These are phyloP conservation scores for Aspergillus pseudoglaucus DNA, from an alignment of 2,329 filamentous ascomycete species.

Conservation along the genomic window DNA sequence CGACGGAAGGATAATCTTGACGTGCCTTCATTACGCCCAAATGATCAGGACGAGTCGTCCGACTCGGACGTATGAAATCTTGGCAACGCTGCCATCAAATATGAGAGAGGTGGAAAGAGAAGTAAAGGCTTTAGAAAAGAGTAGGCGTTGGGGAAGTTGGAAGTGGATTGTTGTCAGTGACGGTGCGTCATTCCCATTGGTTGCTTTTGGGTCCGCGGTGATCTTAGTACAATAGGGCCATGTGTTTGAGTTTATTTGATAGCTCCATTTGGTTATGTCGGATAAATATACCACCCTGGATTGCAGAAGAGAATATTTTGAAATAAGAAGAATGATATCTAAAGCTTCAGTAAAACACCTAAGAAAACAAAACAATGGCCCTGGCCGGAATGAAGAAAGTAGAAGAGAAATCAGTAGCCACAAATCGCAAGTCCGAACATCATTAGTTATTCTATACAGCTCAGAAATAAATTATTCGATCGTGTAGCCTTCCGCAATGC, in stretches of 20 bases:
- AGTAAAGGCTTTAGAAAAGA: not conserved
- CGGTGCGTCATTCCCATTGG: not conserved
- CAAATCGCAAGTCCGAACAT: constrained; percentile 26
- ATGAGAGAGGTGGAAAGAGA: not conserved
- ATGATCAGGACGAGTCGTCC: constrained; percentile 9
- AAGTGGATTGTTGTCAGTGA: not conserved
- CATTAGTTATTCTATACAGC: constrained; percentile 33
- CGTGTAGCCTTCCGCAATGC: constrained; percentile 38
- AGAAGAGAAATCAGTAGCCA: constrained; percentile 10
- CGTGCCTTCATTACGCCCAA: constrained; percentile 15
- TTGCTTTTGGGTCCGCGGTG: not conserved
- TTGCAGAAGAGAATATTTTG: not conserved
- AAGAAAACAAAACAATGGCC: constrained; percentile 11
- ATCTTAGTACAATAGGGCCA: not conserved
- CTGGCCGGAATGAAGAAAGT: constrained; percentile 12
- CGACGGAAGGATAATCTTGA: constrained; percentile 15
- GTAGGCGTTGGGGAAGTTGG: not conserved
- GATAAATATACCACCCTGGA: not conserved
- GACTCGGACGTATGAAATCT: not conserved
- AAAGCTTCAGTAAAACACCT: not conserved
- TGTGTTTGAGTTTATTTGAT: not conserved
- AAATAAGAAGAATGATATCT: not conserved
- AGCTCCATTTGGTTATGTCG: not conserved
- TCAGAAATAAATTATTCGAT: constrained; percentile 34
- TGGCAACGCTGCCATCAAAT: not conserved